Conservation (phyloP, 73 alveolate species). For the Paramecium pentaurelia region DNA sequence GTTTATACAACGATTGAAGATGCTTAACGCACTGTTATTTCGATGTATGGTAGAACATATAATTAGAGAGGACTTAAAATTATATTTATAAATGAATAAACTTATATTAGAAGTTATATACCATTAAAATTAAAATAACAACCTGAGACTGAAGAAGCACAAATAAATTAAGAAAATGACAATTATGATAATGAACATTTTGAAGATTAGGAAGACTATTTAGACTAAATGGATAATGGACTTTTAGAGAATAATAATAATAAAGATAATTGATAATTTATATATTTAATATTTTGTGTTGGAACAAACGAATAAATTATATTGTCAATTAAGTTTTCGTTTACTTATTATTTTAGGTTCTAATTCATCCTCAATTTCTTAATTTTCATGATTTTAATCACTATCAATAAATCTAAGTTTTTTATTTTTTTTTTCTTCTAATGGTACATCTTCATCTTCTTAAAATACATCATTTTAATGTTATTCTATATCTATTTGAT, state of each 20-base stretch:
- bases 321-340: slow-evolving; percentile 2
- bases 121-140: slow-evolving; percentile 1
- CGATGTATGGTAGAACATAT: slow-evolving; percentile 50
- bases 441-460: background rate
- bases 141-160: background rate
- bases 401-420: background rate
- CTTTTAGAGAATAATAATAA: background rate
- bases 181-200: background rate
- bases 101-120: slow-evolving; percentile 13
- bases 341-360: background rate
- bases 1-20: slow-evolving; percentile 40
- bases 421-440: background rate
- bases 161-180: background rate
- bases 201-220: background rate
- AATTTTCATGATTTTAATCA: background rate
- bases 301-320: background rate
- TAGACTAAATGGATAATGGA: background rate
- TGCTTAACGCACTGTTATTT: slow-evolving; percentile 45
- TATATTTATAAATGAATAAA: slow-evolving; percentile 46
- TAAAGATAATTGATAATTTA: background rate
- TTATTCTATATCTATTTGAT: background rate
- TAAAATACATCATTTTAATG: background rate
- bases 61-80: slow-evolving; percentile 57
- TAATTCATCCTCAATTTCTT: background rate
- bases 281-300: background rate